Base-by-base conservation (phyloP, 169 alveolate species). In the Condylostoma magnum region DNA sequence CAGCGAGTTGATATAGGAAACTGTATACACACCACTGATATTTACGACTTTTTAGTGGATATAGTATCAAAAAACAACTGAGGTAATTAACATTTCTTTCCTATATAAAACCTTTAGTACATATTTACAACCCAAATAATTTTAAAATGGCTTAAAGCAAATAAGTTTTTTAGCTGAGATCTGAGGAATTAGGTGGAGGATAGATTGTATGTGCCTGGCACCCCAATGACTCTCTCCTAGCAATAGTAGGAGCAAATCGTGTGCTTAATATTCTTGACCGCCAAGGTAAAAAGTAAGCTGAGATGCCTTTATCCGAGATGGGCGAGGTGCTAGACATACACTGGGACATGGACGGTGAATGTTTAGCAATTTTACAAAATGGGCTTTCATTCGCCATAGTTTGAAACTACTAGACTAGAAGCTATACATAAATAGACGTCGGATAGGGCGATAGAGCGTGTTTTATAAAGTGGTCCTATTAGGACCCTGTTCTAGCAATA, bases 1-100 rank as follows among this genome's bases (percentile, higher is more conserved):
- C 94, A 92, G 68, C 91, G 90, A 80, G 68, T 80, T 4, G 76
- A 67, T 30, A 67, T 67, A 15, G 36, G 15, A 2, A 18, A 47
- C 27, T 96, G 97, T 44, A 95, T 95, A 31, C 87, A 92, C 25
- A 90, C 89, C 57, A 93, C 94, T 46, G 96, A 87, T 72, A 87
- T 89, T 30, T 96, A 90, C 83, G 98, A 94, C 82, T 96, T 95
- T 82, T 79, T 96, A 56, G 69, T 93, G 53, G 99, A 96, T 70
- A 82, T 93, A 25, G 31, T 67, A 4, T 51, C 69, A 34, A 18
- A 18, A 22, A 15, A 50, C 10, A 30, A 50, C 22, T 10, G 48
- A 41, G n/a, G n/a, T n/a, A n/a, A n/a, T n/a, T n/a, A n/a, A n/a
- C n/a, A n/a, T n/a, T n/a, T n/a, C n/a, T n/a, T n/a, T n/a, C n/a